These are phyloP conservation scores for Aegilops speltoides DNA, from an alignment of 176 grass and related monocot genomes.

Conservation along the genomic window DNA sequence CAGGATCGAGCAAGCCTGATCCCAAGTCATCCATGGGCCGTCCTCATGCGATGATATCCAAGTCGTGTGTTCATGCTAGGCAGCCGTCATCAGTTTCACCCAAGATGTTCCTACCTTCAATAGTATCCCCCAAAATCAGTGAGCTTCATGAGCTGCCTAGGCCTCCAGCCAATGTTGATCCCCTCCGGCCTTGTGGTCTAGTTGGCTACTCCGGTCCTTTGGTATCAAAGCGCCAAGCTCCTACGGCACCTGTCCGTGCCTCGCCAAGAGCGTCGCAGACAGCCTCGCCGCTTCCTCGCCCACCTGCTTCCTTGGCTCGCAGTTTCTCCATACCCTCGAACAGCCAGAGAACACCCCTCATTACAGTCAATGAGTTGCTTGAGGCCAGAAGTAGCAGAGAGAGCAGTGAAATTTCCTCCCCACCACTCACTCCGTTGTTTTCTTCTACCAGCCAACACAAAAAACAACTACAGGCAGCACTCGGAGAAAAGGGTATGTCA, in stretches of 20 bases:
- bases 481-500: slow-evolving; percentile 44
- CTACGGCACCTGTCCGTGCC: background rate
- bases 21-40: slow-evolving; percentile 31
- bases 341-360: slow-evolving; percentile 65
- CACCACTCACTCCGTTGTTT: slow-evolving; percentile 41
- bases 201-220: slow-evolving; percentile 88
- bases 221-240: slow-evolving; percentile 57
- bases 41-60: slow-evolving; percentile 31
- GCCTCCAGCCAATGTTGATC: slow-evolving; percentile 53
- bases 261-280: slow-evolving; percentile 24
- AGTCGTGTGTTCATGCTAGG: slow-evolving; percentile 3
- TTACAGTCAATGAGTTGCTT: slow-evolving; percentile 52
- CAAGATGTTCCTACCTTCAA: slow-evolving; percentile 34
- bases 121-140: slow-evolving; percentile 58
- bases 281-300: slow-evolving; percentile 60
- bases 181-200: slow-evolving; percentile 47
- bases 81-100: slow-evolving; percentile 36
- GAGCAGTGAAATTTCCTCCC: slow-evolving; percentile 43
- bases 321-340: slow-evolving; percentile 72
- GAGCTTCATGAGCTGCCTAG: slow-evolving; percentile 87
- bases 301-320: slow-evolving; percentile 49
- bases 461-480: slow-evolving; percentile 28
- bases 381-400: slow-evolving; percentile 47
- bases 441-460: slow-evolving; percentile 30
- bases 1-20: slow-evolving; percentile 45